Evolutionary conservation across 1,139 yeast genomes (phyloP).

Genomic region (Citeromyces siamensis): DNA sequence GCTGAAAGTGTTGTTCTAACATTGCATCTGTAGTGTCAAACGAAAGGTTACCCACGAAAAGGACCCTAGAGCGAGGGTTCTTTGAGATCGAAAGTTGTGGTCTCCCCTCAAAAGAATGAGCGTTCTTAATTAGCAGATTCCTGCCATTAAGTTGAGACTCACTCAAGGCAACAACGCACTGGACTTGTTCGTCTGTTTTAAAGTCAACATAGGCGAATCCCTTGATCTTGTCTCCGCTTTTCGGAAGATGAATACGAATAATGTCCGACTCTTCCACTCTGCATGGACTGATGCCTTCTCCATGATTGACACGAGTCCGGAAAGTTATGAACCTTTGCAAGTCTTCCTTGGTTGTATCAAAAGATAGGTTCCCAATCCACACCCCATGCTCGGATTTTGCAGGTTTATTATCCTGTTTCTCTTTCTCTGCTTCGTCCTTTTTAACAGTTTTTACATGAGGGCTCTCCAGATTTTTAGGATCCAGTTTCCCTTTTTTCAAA

Average conservation of each 20-base stretch:
- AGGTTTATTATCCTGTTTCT: constrained; percentile 18
- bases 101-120: constrained; percentile 78
- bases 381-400: constrained; percentile 55
- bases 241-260: constrained; percentile 54
- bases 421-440: constrained; percentile 21
- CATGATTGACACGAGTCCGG: constrained; percentile 35
- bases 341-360: constrained; percentile 73
- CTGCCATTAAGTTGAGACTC: constrained; percentile 74
- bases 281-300: constrained; percentile 26
- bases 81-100: constrained; percentile 51
- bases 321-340: constrained; percentile 44
- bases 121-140: constrained; percentile 72
- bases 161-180: constrained; percentile 52
- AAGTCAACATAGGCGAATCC: constrained; percentile 94
- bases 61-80: constrained; percentile 80
- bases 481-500: constrained; percentile 67
- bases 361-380: constrained; percentile 91
- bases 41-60: constrained; percentile 87
- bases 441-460: constrained; percentile 7
- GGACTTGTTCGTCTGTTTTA: constrained; percentile 45
- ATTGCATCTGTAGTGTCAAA: constrained; percentile 85
- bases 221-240: constrained; percentile 43
- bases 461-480: constrained; percentile 13
- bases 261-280: constrained; percentile 35
- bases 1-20: constrained; percentile 66